phyloP scores from a whole-genome alignment of 495 filamentous ascomycete genomes.

The Neurospora sp. region DNA sequence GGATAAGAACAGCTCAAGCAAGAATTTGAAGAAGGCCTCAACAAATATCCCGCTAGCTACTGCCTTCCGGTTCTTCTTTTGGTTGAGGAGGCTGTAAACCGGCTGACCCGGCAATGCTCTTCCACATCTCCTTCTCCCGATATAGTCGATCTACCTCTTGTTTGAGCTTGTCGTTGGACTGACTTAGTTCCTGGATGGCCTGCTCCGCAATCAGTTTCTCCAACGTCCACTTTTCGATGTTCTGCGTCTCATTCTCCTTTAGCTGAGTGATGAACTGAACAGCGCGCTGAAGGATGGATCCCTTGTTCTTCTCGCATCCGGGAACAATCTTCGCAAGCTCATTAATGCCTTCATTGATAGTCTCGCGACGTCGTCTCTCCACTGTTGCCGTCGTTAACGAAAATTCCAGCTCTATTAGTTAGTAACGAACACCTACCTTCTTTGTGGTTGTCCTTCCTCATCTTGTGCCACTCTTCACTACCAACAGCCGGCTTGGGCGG shows the following conservation, averaged over 20 bases:
- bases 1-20: background rate
- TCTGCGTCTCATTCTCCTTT: conserved; percentile 85
- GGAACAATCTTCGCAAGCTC: conserved; percentile 96
- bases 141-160: conserved; percentile 60
- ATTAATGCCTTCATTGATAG: conserved; percentile 98
- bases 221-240: conserved; percentile 93
- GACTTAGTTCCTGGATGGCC: conserved; percentile 81
- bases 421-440: conserved; percentile 55
- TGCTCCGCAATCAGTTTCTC: conserved; percentile 93
- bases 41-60: conserved; percentile 11
- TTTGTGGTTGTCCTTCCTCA: conserved; percentile 97
- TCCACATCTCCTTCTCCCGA: conserved; percentile 75
- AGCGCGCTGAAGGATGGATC: conserved; percentile 87
- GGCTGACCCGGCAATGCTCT: conserved; percentile 66
- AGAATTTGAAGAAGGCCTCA: background rate
- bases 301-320: conserved; percentile 98
- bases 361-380: conserved; percentile 92
- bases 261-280: conserved; percentile 90
- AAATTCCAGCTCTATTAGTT: background rate
- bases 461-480: conserved; percentile 95
- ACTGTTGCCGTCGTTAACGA: conserved; percentile 41
- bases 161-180: conserved; percentile 85
- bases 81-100: conserved; percentile 44
- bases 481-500: conserved; percentile 75
- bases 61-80: conserved; percentile 29